Evolutionary conservation across 2,329 filamentous ascomycete species (phyloP), one percentile per base, ranked within the genome.

Genomic region (Magnaporthiopsis poae): DNA sequence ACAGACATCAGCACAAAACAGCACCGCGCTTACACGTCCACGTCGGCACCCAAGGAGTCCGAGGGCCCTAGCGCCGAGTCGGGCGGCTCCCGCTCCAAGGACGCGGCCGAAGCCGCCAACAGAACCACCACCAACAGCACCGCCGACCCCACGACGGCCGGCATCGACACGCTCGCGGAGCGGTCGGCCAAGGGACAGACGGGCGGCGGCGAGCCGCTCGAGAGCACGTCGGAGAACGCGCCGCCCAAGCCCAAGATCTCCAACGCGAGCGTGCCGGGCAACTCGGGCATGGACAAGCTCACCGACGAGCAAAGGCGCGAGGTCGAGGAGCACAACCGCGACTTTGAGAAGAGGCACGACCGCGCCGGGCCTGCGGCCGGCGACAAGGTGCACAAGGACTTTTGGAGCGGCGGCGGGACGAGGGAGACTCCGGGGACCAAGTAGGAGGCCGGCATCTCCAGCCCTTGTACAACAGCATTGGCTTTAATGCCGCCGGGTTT

Each of bases 251-350:
- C 84, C 67, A 86, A 84, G 76, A 81, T 86, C 69, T 73, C 76
- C 67, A 84, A 83, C 70, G 77, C 79, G 67, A 78, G 77, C 69
- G 75, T 82, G 12, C 77, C 79, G 0, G 78, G 76, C 2, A 68
- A 70, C 3, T 71, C 73, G 59, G 69, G 69, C 21, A 35, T 69
- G 4, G 70, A 75, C 65, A 72, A 75, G 8, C 71, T 85, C 68
- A 81, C 76, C 29, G 75, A 81, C 67, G 82, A 83, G 72, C 82
- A 86, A 75, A 78, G 82, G 73, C 76, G 76, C 61, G 84, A 87
- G 74, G 85, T 87, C 21, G 80, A 86, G 65, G 73, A 79, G 74
- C 86, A 88, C 71, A 88, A 88, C 68, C 69, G 68, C 69, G 83
- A 87, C 0, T 87, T 88, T 73, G 82, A 82, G 63, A 72, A 79